A percentile compares a stretch with the other conserved stretches of the same genome.
Conservation (phyloP, 2,329 filamentous ascomycete genomes). For the Talaromyces albobiverticillius region DNA sequence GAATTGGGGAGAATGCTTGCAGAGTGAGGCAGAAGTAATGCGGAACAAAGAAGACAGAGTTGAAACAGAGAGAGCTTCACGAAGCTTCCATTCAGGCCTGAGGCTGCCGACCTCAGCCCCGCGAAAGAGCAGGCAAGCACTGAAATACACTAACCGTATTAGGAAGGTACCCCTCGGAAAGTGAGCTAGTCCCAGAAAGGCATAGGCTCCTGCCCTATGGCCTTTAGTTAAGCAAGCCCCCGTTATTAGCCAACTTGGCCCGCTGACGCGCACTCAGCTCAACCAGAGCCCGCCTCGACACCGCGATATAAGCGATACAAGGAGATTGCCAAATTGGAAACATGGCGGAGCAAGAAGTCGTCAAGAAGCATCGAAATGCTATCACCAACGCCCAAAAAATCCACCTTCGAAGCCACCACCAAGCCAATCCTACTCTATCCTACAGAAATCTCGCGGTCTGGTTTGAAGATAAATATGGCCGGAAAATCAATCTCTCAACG, state of each 20-base stretch:
- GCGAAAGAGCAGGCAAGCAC: no score
- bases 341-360: not conserved
- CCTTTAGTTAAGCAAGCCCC: not conserved
- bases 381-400: conserved; percentile 9
- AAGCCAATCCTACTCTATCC: not conserved
- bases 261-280: not conserved
- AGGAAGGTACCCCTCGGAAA: not conserved
- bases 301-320: conserved; percentile 11
- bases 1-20: not conserved
- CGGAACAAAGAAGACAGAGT: no score
- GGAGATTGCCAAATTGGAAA: no score
- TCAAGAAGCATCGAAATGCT: conserved; percentile 5
- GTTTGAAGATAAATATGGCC: conserved; percentile 6
- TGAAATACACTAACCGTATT: not conserved
- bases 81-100: conserved; percentile 16
- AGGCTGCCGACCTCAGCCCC: conserved; percentile 12
- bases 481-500: conserved; percentile 4
- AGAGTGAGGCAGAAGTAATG: not conserved
- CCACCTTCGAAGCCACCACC: not conserved
- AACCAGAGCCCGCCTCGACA: not conserved
- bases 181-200: not conserved
- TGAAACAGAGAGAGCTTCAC: conserved; percentile 7
- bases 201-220: not conserved
- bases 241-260: conserved; percentile 3
- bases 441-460: conserved; percentile 5